Conservation (phyloP, 1,139 yeast genomes). For the Pichia kudriavzevii region DNA sequence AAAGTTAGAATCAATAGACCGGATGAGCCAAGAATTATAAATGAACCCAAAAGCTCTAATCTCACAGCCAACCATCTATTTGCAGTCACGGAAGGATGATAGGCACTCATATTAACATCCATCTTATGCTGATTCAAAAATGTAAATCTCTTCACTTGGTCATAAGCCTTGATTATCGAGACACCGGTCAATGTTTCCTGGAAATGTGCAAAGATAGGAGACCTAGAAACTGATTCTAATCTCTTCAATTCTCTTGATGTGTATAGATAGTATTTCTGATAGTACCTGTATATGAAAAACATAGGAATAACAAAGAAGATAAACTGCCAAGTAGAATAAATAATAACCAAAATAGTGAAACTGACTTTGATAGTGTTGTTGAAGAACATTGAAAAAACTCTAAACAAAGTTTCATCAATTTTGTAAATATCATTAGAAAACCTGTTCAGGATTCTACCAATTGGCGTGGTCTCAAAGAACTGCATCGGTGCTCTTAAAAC, state of each 20-base stretch:
- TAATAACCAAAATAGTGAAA: constrained; percentile 75
- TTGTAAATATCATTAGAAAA: constrained; percentile 91
- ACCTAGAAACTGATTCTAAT: constrained; percentile 84
- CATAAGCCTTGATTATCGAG: constrained; percentile 81
- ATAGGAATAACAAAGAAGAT: constrained; percentile 65
- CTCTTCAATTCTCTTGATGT: constrained; percentile 94
- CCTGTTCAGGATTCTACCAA: constrained; percentile 89
- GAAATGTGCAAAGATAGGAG: constrained; percentile 94
- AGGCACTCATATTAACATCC: constrained; percentile 84
- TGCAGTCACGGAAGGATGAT: constrained; percentile 87
- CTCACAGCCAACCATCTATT: constrained; percentile 97
- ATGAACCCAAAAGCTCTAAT: constrained; percentile 81
- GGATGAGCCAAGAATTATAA: constrained; percentile 80
- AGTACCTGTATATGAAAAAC: constrained; percentile 63
- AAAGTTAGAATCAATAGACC: constrained; percentile 69
- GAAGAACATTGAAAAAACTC: constrained; percentile 81
- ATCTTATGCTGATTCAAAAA: constrained; percentile 69
- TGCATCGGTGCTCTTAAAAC: constrained; percentile 94
- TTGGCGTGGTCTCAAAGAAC: constrained; percentile 94
- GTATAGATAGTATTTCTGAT: constrained; percentile 81
- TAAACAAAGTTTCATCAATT: constrained; percentile 79
- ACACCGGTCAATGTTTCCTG: constrained; percentile 93
- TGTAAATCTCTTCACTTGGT: constrained; percentile 65
- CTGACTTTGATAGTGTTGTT: constrained; percentile 64
- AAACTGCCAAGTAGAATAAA: constrained; percentile 85